Evolutionary conservation across 2,329 filamentous ascomycete genomes (phyloP).

Genomic region (Reticulascus tulasneorum): DNA sequence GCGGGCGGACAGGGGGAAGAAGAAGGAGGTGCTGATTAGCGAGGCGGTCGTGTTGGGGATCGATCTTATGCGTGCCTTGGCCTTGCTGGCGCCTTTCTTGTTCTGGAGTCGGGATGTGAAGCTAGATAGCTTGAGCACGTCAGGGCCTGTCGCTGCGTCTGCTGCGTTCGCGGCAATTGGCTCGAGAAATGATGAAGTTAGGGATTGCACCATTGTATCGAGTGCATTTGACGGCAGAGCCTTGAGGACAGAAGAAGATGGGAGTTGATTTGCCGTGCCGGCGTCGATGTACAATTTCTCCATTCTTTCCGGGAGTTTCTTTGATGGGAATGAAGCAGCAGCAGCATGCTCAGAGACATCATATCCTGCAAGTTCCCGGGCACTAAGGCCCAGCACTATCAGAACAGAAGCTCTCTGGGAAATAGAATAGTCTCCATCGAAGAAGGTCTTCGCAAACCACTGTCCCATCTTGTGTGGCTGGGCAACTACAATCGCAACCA

Average conservation of each 20-base stretch:
- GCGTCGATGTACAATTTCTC: constrained; percentile 63
- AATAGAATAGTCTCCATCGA: constrained; percentile 87
- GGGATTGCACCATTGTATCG: constrained; percentile 60
- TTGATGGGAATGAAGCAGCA: constrained; percentile 68
- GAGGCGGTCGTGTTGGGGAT: constrained; percentile 76
- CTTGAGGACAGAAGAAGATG: constrained; percentile 36
- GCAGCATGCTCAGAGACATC: constrained; percentile 51
- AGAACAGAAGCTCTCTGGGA: constrained; percentile 79
- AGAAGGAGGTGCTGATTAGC: constrained; percentile 72
- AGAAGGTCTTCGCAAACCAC: constrained; percentile 82
- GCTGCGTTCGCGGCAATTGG: constrained; percentile 80
- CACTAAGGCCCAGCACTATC: constrained; percentile 74
- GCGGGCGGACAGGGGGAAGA: constrained; percentile 78
- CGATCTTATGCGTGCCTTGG: constrained; percentile 43
- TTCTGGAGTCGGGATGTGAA: constrained; percentile 71
- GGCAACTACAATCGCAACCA: constrained; percentile 77
- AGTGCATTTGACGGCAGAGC: constrained; percentile 57
- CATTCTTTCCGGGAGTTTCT: constrained; percentile 68
- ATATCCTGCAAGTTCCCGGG: constrained; percentile 79
- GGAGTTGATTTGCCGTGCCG: constrained; percentile 11
- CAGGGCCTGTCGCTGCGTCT: constrained; percentile 73
- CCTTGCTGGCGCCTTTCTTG: constrained; percentile 22
- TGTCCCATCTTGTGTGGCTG: constrained; percentile 74
- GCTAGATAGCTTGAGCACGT: constrained; percentile 81
- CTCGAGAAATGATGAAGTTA: constrained; percentile 71